phyloP scores from a whole-genome alignment of 768 basidiomycete genomes.

The Tephrocybe sp. region DNA sequence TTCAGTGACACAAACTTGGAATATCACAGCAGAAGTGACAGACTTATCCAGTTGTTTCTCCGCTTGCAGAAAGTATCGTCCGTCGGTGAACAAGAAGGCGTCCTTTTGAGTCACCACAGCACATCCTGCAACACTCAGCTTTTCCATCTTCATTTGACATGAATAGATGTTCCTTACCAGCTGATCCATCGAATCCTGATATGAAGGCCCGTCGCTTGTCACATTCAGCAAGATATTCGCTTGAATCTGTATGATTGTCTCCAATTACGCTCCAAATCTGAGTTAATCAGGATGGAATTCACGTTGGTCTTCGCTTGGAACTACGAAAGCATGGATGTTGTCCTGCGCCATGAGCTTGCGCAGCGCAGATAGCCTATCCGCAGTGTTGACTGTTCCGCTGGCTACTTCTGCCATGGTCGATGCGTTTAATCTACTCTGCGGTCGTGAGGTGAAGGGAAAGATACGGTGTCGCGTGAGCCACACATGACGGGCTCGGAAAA shows the following conservation, averaged over 20 bases:
- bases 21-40: conserved; percentile 21
- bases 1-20: no score
- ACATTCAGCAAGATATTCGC: conserved; percentile 84
- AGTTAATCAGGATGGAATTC: conserved; percentile 27
- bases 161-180: conserved; percentile 47
- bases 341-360: conserved; percentile 66
- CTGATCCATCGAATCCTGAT: conserved; percentile 92
- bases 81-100: conserved; percentile 91
- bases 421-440: background rate
- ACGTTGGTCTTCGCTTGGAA: conserved; percentile 95
- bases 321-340: conserved; percentile 67
- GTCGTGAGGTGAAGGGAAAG: background rate
- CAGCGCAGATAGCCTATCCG: conserved; percentile 57
- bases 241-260: conserved; percentile 54
- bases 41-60: conserved; percentile 83
- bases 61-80: conserved; percentile 93
- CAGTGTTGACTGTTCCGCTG: conserved; percentile 55
- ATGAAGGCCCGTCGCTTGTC: conserved; percentile 86
- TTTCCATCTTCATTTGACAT: background rate
- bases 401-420: conserved; percentile 35
- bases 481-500: conserved; percentile 12
- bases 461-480: conserved; percentile 11
- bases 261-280: background rate
- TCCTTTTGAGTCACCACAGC: conserved; percentile 70
- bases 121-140: conserved; percentile 44